Conservation (phyloP, 768 basidiomycete species). For the Boletus rubescentipes region DNA sequence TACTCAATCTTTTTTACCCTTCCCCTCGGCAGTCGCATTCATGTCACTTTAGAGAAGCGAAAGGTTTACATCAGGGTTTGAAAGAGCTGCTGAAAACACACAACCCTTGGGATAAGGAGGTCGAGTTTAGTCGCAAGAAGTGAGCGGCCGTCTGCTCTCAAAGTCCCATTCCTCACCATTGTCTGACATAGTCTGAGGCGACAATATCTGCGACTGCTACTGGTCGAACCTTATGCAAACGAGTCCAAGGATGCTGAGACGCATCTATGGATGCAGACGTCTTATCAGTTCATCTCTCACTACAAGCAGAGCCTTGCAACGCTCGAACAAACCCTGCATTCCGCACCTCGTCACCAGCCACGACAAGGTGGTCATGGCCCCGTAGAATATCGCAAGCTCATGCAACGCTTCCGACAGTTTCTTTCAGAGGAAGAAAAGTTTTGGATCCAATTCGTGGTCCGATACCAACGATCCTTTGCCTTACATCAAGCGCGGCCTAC, state of each 20-base stretch:
- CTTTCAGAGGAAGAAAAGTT: conserved; percentile 89
- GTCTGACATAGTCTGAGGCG: conserved; percentile 56
- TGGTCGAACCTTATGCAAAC: conserved; percentile 64
- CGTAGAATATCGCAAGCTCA: conserved; percentile 82
- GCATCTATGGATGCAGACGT: conserved; percentile 91
- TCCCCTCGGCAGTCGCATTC: conserved; percentile 6
- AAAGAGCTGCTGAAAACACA: conserved; percentile 73
- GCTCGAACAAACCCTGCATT: conserved; percentile 59
- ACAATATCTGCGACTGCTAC: conserved; percentile 65
- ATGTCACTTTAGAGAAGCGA: conserved; percentile 64
- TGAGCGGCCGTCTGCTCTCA: conserved; percentile 39
- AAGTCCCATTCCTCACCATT: conserved; percentile 8
- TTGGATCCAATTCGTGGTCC: conserved; percentile 78
- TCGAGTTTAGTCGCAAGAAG: conserved; percentile 87
- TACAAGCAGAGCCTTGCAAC: conserved; percentile 76
- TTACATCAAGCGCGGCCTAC: conserved; percentile 63
- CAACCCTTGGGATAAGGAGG: conserved; percentile 81
- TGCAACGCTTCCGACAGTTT: conserved; percentile 88
- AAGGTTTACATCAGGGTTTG: conserved; percentile 66
- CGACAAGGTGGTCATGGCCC: conserved; percentile 50
- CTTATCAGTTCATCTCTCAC: conserved; percentile 77
- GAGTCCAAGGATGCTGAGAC: conserved; percentile 81
- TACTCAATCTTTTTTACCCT: conserved; percentile 3
- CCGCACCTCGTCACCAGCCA: conserved; percentile 37
- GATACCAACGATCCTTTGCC: conserved; percentile 69